Evolutionary conservation across 306 rosid species (phyloP), one percentile per base, ranked within the genome.

Genomic region (Senna tora): DNA sequence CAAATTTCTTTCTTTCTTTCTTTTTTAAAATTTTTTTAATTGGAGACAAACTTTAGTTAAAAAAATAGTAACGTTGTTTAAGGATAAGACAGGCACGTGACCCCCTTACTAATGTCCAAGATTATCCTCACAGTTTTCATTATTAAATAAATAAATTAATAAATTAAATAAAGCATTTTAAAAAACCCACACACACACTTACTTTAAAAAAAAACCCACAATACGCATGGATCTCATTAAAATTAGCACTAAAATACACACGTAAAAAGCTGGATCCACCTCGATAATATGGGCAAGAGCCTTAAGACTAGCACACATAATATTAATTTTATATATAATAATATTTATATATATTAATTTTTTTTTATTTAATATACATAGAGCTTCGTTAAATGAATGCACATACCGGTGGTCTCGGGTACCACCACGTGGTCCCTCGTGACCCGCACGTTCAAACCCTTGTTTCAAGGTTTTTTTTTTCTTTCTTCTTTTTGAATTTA

Each of bases 361-460:
- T 25, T 25, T 1, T 25, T 25, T 25, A 25, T 25, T 25, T 25
- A 17, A 15, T 36, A 36, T 36, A 7, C 39, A 36, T 15, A 20
- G 43, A 46, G 78, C 22, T 68, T 81, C 82, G 70, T 68, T 68
- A 3, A 25, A 25, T 25, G 74, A 77, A 81, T 16, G 49, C 65
- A 28, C 79, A 54, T 57, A 61, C 19, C 82, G 82, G 69, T 73
- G 69, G 39, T 68, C 20, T 16, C 62, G 82, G 74, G 70, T 63
- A 73, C 65, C 73, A 78, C 80, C 85, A 81, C 82, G 82, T 81
- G 85, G 49, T 41, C 69, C 85, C 82, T 81, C 85, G 82, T 81
- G 85, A 73, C 70, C 38, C 55, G 42, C 82, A 81, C 77, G 79
- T 81, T 81, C 85, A 45, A 67, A 57, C 82, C 82, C 85, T 68